Conservation (phyloP, 306 rosid species). For the Macrotyloma uniflorum region DNA sequence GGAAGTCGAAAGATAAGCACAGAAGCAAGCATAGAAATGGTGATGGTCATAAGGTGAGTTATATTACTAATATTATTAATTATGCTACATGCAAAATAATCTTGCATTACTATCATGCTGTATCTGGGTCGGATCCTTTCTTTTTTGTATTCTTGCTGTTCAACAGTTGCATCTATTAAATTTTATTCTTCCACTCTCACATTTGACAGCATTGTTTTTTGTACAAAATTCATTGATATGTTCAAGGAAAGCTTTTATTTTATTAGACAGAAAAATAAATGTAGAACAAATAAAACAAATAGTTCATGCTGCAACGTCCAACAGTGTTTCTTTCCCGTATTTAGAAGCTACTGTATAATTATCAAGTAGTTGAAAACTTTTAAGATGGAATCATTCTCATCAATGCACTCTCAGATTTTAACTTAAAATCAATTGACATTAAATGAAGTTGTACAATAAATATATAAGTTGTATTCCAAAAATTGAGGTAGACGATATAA, state of each 20-base stretch:
- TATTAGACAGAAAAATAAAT: not conserved
- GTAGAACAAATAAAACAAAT: conserved; percentile 1
- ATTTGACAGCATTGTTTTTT: not conserved
- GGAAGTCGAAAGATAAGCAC: conserved; percentile 70
- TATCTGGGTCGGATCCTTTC: not conserved
- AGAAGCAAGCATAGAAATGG: conserved; percentile 58
- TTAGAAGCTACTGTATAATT: not conserved
- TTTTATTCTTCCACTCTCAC: not conserved
- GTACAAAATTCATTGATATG: not conserved
- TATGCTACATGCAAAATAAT: conserved; percentile 4
- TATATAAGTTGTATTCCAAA: too few species aligned
- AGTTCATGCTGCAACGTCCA: conserved; percentile 22
- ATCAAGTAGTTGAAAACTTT: conserved; percentile 9
- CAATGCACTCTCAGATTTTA: too few species aligned
- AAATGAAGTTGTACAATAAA: too few species aligned
- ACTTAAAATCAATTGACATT: too few species aligned
- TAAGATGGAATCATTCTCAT: not conserved
- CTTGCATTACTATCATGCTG: conserved; percentile 13
- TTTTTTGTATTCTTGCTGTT: not conserved
- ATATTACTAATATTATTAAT: conserved; percentile 23
- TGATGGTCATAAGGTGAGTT: conserved; percentile 58
- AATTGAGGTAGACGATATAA: too few species aligned
- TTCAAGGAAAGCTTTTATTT: not conserved
- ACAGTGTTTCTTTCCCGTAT: not conserved
- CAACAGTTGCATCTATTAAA: not conserved